A percentile compares a stretch with the other conserved stretches of the same genome.
phyloP scores from a whole-genome alignment of 2,329 filamentous ascomycete species.

The Kalaharituber pfeilii region DNA sequence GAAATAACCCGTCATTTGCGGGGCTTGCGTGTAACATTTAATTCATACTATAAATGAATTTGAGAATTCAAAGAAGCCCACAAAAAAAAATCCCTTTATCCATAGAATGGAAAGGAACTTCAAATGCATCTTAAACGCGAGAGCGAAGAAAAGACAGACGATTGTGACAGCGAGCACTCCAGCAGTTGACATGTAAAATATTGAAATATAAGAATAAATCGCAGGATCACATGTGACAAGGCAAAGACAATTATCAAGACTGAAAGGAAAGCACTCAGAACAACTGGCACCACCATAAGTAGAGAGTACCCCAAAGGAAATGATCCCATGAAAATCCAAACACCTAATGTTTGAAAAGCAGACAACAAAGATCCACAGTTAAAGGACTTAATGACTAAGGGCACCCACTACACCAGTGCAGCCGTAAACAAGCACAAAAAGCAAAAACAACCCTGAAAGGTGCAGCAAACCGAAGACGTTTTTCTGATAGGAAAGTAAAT shows the following conservation, averaged over 20 bases:
- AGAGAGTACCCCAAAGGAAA: slow-evolving; percentile 2
- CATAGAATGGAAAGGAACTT: too few species aligned
- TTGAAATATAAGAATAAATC: not conserved
- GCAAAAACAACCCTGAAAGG: slow-evolving; percentile 12
- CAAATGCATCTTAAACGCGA: too few species aligned
- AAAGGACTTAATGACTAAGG: slow-evolving; percentile 1
- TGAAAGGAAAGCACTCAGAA: not conserved
- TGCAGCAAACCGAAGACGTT: not conserved
- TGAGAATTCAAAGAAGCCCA: too few species aligned
- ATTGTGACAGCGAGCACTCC: not conserved
- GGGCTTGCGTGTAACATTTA: too few species aligned
- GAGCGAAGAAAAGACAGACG: not conserved
- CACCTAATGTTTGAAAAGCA: slow-evolving; percentile 1
- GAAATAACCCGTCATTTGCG: too few species aligned
- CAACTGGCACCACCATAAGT: not conserved
- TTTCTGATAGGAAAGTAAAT: slow-evolving; percentile 1
- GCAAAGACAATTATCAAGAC: too few species aligned
- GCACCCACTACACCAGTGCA: slow-evolving; percentile 1
- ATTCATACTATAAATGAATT: too few species aligned
- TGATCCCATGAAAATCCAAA: slow-evolving; percentile 1
- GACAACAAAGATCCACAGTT: not conserved
- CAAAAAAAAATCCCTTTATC: too few species aligned
- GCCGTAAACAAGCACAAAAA: slow-evolving; percentile 14
- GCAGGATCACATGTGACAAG: too few species aligned
- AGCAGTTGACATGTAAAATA: not conserved